phyloP scores from a whole-genome alignment of 139 green algal species.

The Limnomonas spitsbergensis region DNA sequence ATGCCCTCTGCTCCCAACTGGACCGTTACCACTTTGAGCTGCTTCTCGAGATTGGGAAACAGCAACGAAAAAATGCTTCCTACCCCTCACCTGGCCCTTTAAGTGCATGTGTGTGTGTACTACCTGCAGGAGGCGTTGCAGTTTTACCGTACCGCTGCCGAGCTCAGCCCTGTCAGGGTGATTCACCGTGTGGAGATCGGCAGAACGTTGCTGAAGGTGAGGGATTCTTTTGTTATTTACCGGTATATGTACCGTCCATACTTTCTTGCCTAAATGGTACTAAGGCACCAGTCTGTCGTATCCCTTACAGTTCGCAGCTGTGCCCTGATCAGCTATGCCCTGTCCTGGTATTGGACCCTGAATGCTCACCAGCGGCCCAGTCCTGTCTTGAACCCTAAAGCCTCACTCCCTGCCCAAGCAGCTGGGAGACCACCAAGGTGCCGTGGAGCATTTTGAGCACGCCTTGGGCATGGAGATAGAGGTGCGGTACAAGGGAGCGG shows the following conservation, averaged over 20 bases:
- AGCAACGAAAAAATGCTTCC: no score
- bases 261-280: not conserved
- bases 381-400: no score
- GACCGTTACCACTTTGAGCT: no score
- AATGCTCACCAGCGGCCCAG: no score
- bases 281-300: not conserved
- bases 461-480: not conserved
- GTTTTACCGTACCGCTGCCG: slow-evolving; percentile 14
- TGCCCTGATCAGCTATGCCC: no score
- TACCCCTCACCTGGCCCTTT: no score
- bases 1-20: no score
- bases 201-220: slow-evolving; percentile 22
- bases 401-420: not conserved
- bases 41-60: no score
- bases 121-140: slow-evolving; percentile 14
- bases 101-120: no score
- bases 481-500: no score
- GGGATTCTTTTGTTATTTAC: not conserved
- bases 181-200: slow-evolving; percentile 29
- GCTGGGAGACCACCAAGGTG: not conserved
- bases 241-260: not conserved
- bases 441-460: not conserved
- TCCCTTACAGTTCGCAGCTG: no score
- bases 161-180: slow-evolving; percentile 6
- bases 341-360: no score